These are phyloP conservation scores for Kluyveromyces sp. DNA, from an alignment of 1,139 yeast species.

Conservation along the genomic window DNA sequence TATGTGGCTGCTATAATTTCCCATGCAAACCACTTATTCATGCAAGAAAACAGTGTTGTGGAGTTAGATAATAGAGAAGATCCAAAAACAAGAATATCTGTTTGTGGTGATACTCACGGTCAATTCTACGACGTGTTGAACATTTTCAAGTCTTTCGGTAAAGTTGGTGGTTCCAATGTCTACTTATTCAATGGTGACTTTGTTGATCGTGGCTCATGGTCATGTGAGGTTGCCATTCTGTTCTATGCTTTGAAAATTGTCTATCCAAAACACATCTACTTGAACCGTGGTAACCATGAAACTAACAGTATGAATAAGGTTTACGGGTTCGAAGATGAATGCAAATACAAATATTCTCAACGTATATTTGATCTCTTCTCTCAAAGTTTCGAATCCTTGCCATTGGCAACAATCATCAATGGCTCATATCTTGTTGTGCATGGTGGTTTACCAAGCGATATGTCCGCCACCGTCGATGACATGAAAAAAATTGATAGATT, in stretches of 20 bases:
- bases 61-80: constrained; percentile 45
- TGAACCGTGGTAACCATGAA: constrained; percentile 96
- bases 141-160: constrained; percentile 67
- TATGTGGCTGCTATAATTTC: constrained; percentile 80
- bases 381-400: constrained; percentile 79
- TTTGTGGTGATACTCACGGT: constrained; percentile 98
- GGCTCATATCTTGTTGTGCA: constrained; percentile 79
- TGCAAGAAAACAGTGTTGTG: constrained; percentile 63
- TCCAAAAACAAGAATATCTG: constrained; percentile 45
- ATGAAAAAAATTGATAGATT: constrained; percentile 65
- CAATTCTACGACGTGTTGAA: constrained; percentile 86
- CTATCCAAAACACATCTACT: constrained; percentile 62
- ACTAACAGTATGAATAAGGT: constrained; percentile 95
- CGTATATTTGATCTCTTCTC: constrained; percentile 79
- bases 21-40: constrained; percentile 59
- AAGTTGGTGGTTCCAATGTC: constrained; percentile 52
- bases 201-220: constrained; percentile 98
- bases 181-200: constrained; percentile 94
- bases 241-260: constrained; percentile 71
- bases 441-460: constrained; percentile 88
- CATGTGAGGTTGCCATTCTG: constrained; percentile 87
- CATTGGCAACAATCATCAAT: constrained; percentile 78
- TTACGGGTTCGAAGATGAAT: constrained; percentile 94
- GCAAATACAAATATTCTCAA: constrained; percentile 81
- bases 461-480: constrained; percentile 62